Conservation (phyloP, 345 rosid species). For the Salix suchowensis region DNA sequence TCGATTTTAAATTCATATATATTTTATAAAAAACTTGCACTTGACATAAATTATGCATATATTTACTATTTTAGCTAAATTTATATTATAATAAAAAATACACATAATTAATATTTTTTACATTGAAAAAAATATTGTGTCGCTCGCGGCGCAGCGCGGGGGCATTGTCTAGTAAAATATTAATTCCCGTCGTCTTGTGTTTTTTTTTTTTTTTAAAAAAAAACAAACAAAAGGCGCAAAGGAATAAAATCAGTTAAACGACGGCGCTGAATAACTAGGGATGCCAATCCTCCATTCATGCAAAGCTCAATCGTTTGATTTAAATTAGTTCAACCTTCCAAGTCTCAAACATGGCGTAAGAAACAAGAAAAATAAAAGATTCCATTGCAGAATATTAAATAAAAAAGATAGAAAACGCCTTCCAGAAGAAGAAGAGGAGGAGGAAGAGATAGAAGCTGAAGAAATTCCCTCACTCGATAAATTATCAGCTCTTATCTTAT, state of each 20-base stretch:
- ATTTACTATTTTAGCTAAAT: too few relatives aligned
- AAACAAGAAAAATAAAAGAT: background rate
- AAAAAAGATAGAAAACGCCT: conserved; percentile 5
- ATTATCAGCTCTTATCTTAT: background rate
- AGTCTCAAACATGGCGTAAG: background rate
- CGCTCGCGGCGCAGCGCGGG: too few relatives aligned
- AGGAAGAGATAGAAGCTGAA: conserved; percentile 19
- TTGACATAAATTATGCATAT: too few relatives aligned
- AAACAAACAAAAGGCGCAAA: background rate
- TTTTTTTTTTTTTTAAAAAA: too few relatives aligned
- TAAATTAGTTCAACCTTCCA: background rate
- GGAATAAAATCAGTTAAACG: background rate
- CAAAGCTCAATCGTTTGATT: background rate
- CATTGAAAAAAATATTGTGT: too few relatives aligned
- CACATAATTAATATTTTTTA: too few relatives aligned
- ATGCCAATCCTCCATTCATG: background rate
- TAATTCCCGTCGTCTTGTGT: too few relatives aligned
- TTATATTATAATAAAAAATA: too few relatives aligned
- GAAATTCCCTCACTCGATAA: conserved; percentile 18
- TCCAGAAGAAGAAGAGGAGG: background rate
- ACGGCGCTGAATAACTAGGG: background rate
- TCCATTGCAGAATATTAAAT: background rate
- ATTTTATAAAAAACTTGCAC: too few relatives aligned
- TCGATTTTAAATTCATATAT: too few relatives aligned
- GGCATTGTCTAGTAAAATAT: too few relatives aligned